Evolutionary conservation across 1,284 basidiomycete species (phyloP).

Genomic region (Trametes sp.): DNA sequence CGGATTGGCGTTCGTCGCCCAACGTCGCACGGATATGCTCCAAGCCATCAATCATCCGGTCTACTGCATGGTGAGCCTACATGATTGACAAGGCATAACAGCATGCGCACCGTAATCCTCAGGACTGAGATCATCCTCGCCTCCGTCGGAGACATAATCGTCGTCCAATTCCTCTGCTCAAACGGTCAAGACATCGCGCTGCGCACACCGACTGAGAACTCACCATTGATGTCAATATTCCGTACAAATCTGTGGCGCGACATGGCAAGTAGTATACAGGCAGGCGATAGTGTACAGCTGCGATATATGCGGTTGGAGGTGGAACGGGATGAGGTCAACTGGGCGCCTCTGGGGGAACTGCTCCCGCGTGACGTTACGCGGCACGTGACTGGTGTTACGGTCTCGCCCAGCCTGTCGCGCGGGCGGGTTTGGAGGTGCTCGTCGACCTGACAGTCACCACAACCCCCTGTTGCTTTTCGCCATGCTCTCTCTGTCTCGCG

Average conservation of each 20-base stretch:
- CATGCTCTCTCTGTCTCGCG: conserved; percentile 61
- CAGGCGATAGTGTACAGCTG: conserved; percentile 19
- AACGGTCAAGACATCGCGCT: neutral
- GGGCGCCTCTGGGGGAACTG: conserved; percentile 12
- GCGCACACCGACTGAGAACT: conserved; percentile 26
- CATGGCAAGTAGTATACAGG: conserved; percentile 53
- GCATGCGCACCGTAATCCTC: conserved; percentile 67
- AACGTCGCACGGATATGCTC: conserved; percentile 73
- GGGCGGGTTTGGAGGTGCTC: neutral
- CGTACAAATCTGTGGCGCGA: conserved; percentile 91
- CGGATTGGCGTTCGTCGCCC: conserved; percentile 70
- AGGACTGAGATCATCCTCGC: conserved; percentile 72
- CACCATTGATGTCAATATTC: conserved; percentile 89
- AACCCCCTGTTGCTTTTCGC: conserved; percentile 8
- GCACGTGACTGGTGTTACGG: conserved; percentile 12
- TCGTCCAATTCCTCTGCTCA: conserved; percentile 78
- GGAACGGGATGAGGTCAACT: conserved; percentile 22
- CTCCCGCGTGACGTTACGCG: conserved; percentile 24
- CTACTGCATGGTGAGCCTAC: conserved; percentile 50
- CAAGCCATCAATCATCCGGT: conserved; percentile 74
- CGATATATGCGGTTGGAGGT: conserved; percentile 3
- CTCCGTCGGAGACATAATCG: conserved; percentile 73
- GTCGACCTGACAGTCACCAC: neutral
- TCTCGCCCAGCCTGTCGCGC: neutral
- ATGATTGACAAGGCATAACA: neutral